A percentile compares a stretch with the other conserved stretches of the same genome.
Conservation (phyloP, 306 rosid species). For the Geum urbanum region DNA sequence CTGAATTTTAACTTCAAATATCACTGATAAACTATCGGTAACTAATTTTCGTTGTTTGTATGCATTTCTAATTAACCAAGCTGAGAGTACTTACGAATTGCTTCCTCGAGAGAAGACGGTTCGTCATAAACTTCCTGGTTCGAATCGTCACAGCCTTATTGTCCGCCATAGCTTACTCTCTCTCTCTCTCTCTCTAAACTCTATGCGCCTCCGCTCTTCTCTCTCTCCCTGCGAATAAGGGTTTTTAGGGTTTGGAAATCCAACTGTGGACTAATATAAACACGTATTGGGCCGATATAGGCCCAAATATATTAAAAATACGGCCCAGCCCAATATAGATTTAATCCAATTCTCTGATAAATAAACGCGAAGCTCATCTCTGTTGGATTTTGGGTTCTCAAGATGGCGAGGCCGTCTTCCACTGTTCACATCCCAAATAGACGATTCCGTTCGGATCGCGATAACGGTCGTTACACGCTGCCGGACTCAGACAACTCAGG, state of each 20-base stretch:
- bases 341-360: no score
- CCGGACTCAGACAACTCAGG: conserved; percentile 16
- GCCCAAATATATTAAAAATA: neutral
- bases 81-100: conserved; percentile 59
- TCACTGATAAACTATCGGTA: neutral
- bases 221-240: neutral
- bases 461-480: conserved; percentile 29
- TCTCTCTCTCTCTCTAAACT: neutral
- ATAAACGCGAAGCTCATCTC: no score
- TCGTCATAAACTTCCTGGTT: conserved; percentile 87
- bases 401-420: conserved; percentile 45
- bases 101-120: conserved; percentile 82
- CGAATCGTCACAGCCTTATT: conserved; percentile 76
- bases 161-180: conserved; percentile 57
- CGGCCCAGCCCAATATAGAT: neutral
- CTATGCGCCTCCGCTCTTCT: neutral
- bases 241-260: conserved; percentile 13
- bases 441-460: conserved; percentile 33
- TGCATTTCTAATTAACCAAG: neutral
- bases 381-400: no score
- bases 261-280: neutral
- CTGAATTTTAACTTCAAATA: neutral
- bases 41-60: neutral
- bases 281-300: neutral
- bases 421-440: conserved; percentile 34